Conservation (phyloP, 371 early-diverging fungal genomes). For the Nematocida sp. region DNA sequence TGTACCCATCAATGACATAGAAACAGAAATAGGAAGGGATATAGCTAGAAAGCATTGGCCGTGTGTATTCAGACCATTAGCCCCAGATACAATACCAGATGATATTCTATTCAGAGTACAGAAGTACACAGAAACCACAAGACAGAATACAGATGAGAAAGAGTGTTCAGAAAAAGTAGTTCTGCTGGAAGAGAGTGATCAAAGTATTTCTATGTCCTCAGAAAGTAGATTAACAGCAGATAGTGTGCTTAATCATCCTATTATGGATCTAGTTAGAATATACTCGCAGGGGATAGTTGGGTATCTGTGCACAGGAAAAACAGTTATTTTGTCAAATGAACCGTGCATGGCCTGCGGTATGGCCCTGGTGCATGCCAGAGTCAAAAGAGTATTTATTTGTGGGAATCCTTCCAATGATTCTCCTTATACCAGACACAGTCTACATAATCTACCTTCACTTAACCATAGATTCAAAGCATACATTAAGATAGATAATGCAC, state of each 20-base stretch:
- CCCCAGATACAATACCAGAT: not conserved
- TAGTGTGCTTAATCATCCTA: not conserved
- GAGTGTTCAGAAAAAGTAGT: not conserved
- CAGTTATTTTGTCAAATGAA: conserved; percentile 27
- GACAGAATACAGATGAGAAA: not conserved
- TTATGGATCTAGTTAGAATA: not conserved
- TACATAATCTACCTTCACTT: conserved; percentile 3
- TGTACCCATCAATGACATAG: conserved; percentile 4
- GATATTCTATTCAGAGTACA: not conserved
- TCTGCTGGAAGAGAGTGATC: not conserved
- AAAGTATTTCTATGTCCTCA: not conserved
- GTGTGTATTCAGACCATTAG: not conserved
- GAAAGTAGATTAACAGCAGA: too few relatives aligned
- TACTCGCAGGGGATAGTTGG: conserved; percentile 10
- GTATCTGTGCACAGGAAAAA: conserved; percentile 38
- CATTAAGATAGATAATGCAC: not conserved
- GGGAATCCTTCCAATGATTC: conserved; percentile 5
- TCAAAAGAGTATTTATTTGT: conserved; percentile 23
- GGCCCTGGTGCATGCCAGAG: conserved; percentile 40
- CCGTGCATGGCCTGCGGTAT: conserved; percentile 43
- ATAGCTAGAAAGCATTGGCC: conserved; percentile 6
- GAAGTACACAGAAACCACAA: not conserved
- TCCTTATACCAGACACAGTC: conserved; percentile 7
- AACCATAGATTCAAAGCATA: conserved; percentile 39
- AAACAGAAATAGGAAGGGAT: not conserved